A percentile compares a stretch with the other conserved stretches of the same genome.
phyloP scores from a whole-genome alignment of 1,284 basidiomycete genomes.

The Sanguinoderma infundibulare region DNA sequence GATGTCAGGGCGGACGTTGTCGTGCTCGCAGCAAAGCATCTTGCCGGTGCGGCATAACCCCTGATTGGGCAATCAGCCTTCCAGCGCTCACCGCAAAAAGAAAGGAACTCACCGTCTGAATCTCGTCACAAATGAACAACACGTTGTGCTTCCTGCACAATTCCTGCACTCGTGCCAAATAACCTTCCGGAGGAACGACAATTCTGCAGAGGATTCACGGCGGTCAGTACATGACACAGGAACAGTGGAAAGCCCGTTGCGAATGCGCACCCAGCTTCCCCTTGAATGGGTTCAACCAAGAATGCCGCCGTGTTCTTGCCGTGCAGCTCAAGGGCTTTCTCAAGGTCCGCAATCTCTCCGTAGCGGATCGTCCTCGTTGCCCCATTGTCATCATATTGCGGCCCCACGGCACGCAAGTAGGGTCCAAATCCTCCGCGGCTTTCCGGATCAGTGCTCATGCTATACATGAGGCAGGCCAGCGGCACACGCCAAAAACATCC shows the following conservation, averaged over 20 bases:
- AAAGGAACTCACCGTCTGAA: slow-evolving; percentile 77
- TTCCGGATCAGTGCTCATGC: slow-evolving; percentile 97
- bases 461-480: slow-evolving; percentile 32
- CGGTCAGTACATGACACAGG: neutral
- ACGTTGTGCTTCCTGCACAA: slow-evolving; percentile 96
- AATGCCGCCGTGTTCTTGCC: slow-evolving; percentile 91
- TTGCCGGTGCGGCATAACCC: slow-evolving; percentile 85
- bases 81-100: neutral
- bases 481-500: slow-evolving; percentile 9
- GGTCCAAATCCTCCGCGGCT: slow-evolving; percentile 90
- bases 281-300: slow-evolving; percentile 97
- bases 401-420: slow-evolving; percentile 87
- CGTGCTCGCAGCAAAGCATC: slow-evolving; percentile 90
- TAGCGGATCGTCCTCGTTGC: slow-evolving; percentile 72
- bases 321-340: slow-evolving; percentile 80
- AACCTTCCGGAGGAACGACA: slow-evolving; percentile 90
- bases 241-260: neutral
- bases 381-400: slow-evolving; percentile 61
- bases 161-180: slow-evolving; percentile 77
- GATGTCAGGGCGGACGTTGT: slow-evolving; percentile 90
- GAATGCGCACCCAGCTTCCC: slow-evolving; percentile 89
- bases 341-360: slow-evolving; percentile 83
- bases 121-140: slow-evolving; percentile 95
- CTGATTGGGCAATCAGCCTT: slow-evolving; percentile 39
- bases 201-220: slow-evolving; percentile 56